Conservation (phyloP, 768 basidiomycete species). For the Calocybe cyanea region DNA sequence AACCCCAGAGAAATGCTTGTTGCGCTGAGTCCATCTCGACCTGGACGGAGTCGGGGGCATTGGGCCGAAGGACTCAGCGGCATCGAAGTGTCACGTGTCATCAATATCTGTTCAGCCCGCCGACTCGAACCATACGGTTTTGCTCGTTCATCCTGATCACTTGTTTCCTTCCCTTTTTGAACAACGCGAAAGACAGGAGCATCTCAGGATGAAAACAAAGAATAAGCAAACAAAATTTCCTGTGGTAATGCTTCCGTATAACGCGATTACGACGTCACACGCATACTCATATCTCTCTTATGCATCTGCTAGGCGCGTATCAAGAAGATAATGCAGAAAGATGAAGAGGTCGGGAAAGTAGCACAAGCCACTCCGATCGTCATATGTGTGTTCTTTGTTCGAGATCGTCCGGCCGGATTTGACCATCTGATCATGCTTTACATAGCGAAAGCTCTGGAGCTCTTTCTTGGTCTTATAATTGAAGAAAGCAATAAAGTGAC, state of each 20-base stretch:
- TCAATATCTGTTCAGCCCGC: no score
- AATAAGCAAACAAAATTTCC: slow-evolving; percentile 92
- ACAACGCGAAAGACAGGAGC: no score
- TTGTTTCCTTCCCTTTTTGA: no score
- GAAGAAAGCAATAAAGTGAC: slow-evolving; percentile 83
- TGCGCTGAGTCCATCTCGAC: no score
- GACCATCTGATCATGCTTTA: no score
- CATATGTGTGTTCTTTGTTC: slow-evolving; percentile 58
- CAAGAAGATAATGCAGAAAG: slow-evolving; percentile 99
- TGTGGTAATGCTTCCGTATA: slow-evolving; percentile 56
- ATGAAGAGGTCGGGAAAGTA: slow-evolving; percentile 98
- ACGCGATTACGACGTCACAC: no score
- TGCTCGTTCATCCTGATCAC: no score
- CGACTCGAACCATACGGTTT: no score
- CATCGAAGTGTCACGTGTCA: no score
- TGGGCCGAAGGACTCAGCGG: no score
- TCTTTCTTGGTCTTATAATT: slow-evolving; percentile 83
- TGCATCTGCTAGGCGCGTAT: slow-evolving; percentile 72
- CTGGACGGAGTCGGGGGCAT: neutral
- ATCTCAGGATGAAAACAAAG: slow-evolving; percentile 71
- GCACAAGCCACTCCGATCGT: slow-evolving; percentile 95
- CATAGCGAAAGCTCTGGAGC: slow-evolving; percentile 89
- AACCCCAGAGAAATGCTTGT: no score
- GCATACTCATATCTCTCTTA: neutral
- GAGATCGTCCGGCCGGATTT: no score